Conservation (phyloP, 2,329 filamentous ascomycete genomes). For the Xylariaceae sp. region DNA sequence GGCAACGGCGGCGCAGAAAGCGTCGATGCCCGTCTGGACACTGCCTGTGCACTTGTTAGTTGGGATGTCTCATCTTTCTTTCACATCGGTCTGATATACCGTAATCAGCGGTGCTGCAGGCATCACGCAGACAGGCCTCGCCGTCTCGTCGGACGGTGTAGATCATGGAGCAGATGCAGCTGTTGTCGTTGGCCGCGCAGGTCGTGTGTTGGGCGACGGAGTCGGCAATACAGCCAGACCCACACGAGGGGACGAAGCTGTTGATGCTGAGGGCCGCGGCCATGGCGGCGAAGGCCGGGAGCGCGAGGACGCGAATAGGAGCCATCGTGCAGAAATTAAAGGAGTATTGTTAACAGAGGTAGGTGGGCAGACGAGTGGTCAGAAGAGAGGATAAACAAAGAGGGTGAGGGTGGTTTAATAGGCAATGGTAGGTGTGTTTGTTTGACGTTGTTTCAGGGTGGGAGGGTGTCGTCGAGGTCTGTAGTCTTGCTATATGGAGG, state of each 20-base stretch:
- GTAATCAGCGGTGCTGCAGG: slow-evolving; percentile 27
- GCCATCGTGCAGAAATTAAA: slow-evolving; percentile 23
- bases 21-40: slow-evolving; percentile 28
- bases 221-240: slow-evolving; percentile 23
- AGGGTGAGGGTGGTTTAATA: neutral
- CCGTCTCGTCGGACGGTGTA: slow-evolving; percentile 30
- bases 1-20: slow-evolving; percentile 26
- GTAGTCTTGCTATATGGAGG: neutral
- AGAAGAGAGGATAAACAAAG: neutral
- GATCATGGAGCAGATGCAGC: slow-evolving; percentile 26
- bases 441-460: neutral
- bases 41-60: slow-evolving; percentile 19
- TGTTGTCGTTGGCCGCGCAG: slow-evolving; percentile 25
- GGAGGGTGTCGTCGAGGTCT: neutral
- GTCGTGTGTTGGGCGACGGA: slow-evolving; percentile 26
- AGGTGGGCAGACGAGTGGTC: neutral
- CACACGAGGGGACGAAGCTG: slow-evolving; percentile 28
- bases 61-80: too few relatives aligned
- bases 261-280: slow-evolving; percentile 26
- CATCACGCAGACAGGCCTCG: slow-evolving; percentile 27
- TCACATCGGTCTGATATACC: slow-evolving; percentile 20
- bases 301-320: slow-evolving; percentile 24
- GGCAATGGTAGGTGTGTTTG: neutral
- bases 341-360: too few relatives aligned
- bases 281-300: slow-evolving; percentile 24